phyloP scores from a whole-genome alignment of 192 early-diverging fungal species.

The Glomus cerebriforme region DNA sequence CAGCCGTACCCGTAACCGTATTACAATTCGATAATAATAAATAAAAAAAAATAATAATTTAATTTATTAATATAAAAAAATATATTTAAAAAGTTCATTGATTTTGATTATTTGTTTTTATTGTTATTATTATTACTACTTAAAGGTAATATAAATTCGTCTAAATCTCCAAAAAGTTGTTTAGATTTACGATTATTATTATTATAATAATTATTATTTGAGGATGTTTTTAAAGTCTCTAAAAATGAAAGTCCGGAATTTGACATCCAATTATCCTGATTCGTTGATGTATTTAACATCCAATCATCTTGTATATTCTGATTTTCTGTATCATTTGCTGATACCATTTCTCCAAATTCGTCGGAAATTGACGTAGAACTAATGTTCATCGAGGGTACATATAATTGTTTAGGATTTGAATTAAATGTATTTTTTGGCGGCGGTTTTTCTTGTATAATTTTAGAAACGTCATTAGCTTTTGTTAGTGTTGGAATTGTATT shows the following conservation, averaged over 20 bases:
- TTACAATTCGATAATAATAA: no score
- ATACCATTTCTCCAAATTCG: slow-evolving; percentile 2
- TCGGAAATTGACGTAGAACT: not conserved
- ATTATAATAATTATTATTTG: not conserved
- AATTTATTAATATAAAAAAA: not conserved
- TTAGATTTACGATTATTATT: not conserved
- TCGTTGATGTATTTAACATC: not conserved
- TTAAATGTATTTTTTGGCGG: not conserved
- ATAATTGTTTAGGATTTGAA: not conserved
- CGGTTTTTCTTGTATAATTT: not conserved
- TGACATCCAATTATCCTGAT: not conserved
- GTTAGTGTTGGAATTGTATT: not conserved
- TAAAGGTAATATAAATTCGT: not conserved
- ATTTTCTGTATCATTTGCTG: not conserved
- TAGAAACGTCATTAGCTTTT: not conserved
- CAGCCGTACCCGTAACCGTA: no score
- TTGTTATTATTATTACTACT: no score
- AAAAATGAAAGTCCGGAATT: slow-evolving; percentile 6
- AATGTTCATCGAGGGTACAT: not conserved
- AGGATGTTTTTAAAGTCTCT: not conserved
- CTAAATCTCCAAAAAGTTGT: not conserved
- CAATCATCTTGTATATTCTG: not conserved
- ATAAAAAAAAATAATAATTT: no score
- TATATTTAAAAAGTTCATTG: not conserved
- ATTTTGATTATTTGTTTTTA: not conserved